Base-by-base conservation (phyloP, 768 basidiomycete species). In the Clavulina sp. region DNA sequence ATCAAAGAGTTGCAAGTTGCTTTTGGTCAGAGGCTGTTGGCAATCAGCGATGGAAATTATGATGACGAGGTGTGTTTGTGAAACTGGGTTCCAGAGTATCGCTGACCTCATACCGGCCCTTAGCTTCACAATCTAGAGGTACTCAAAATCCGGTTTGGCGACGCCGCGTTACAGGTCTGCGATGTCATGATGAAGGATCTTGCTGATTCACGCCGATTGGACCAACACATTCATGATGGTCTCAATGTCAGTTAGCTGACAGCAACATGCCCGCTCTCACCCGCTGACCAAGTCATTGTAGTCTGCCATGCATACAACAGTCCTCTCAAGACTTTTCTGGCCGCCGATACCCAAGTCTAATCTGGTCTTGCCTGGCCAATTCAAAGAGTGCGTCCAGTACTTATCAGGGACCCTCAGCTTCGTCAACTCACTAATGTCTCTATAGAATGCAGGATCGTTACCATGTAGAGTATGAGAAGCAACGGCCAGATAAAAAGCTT, bases 151-250 rank as follows among this genome's bases (percentile, higher is more conserved):
- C 81, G 95, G 2, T 99, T 99, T 60, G 95, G 95, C 21, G 95
- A 97, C 60, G 73, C 80, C 1, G 80, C 89, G 2, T 65, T 99
- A 52, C 89, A 95, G 63, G 84, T 89, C 4, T 96, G 92, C 69
- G 93, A 97, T 62, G 91, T 99, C 51, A 97, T 99, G 95, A 68
- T 97, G 61, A 85, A 80, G 61, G 95, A 99, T 63, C 84, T 97
- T 78, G 83, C 87, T 2, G 91, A 97, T 64, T 95, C 93, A 36
- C 81, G 79, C 60, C 76, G 88, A 31, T 84, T 82, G 47, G 86
- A 97, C 62, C 76, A 77, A n/a, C 82, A 84, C 62, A 76, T 97
- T 1, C 87, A 93, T 58, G 72, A 78, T 0, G 78, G 84, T 60
- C 72, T 72, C 48, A 54, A 68, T 46, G 87, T 88, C 59, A 58